These are phyloP conservation scores for Russula sp. DNA, from an alignment of 768 basidiomycete species.

Conservation along the genomic window DNA sequence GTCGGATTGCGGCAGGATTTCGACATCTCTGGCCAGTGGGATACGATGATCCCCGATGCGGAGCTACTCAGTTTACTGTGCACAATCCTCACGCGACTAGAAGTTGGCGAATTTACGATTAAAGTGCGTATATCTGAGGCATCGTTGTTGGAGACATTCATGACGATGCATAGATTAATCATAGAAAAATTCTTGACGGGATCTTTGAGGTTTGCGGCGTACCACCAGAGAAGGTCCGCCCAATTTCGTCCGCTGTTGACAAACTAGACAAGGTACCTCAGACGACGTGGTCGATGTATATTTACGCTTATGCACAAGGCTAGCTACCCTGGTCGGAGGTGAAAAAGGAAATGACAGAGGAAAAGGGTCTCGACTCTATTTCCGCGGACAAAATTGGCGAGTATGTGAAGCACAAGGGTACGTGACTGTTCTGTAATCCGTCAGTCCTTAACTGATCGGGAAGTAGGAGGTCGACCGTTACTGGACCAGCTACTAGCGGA, in stretches of 20 bases:
- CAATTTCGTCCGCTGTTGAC: conserved; percentile 95
- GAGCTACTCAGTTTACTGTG: conserved; percentile 82
- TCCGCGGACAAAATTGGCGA: conserved; percentile 94
- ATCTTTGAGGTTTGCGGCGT: conserved; percentile 97
- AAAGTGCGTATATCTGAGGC: conserved; percentile 53
- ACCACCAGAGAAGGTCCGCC: conserved; percentile 79
- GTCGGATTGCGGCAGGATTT: conserved; percentile 62
- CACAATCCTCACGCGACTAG: conserved; percentile 75
- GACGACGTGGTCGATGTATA: neutral
- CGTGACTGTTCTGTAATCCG: conserved; percentile 13
- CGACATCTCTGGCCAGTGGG: conserved; percentile 89
- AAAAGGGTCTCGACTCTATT: conserved; percentile 80
- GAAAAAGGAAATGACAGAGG: conserved; percentile 93
- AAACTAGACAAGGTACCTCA: conserved; percentile 87
- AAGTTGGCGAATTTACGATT: conserved; percentile 92
- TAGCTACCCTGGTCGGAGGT: conserved; percentile 86
- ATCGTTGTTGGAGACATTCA: neutral
- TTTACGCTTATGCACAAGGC: neutral
- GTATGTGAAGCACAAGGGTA: conserved; percentile 94
- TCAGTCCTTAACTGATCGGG: conserved; percentile 2
- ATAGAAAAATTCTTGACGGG: conserved; percentile 95
- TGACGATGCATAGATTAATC: conserved; percentile 63
- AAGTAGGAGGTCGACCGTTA: conserved; percentile 70
- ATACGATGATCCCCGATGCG: conserved; percentile 96
- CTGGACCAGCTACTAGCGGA: conserved; percentile 69